A percentile compares a stretch with the other conserved stretches of the same genome.
Evolutionary conservation across 768 basidiomycete genomes (phyloP).

Genomic region (Russula olivacea): DNA sequence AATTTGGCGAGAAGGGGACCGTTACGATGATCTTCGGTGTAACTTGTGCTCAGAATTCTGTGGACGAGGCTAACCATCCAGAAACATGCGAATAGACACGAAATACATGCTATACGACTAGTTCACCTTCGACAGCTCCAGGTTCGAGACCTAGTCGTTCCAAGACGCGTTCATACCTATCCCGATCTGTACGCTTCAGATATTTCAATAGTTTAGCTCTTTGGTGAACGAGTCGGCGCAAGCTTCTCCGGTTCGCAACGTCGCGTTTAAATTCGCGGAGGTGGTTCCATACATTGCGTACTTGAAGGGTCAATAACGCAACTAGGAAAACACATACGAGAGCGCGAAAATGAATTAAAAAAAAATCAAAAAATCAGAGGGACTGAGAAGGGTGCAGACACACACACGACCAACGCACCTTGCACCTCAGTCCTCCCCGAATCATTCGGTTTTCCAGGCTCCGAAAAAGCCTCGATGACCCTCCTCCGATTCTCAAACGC

Average conservation of each 20-base stretch:
- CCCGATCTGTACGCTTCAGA: constrained; percentile 54
- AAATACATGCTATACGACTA: constrained; percentile 55
- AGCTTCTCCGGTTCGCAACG: constrained; percentile 65
- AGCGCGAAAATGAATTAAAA: background rate
- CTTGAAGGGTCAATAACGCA: constrained; percentile 79
- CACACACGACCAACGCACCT: constrained; percentile 47
- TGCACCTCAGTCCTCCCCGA: constrained; percentile 86
- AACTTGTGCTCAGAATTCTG: no score
- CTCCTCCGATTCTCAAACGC: constrained; percentile 80
- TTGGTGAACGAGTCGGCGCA: constrained; percentile 74
- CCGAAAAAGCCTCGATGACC: constrained; percentile 75
- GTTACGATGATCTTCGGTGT: no score
- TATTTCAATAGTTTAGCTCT: constrained; percentile 81
- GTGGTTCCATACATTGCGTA: constrained; percentile 78
- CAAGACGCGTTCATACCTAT: constrained; percentile 70
- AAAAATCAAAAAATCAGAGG: background rate
- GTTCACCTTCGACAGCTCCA: constrained; percentile 82
- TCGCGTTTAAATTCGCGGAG: constrained; percentile 64
- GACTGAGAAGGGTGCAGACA: background rate
- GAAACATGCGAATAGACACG: background rate
- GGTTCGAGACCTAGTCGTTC: constrained; percentile 71
- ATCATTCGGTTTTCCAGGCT: constrained; percentile 58
- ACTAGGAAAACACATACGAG: no score
- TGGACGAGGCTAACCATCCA: no score
- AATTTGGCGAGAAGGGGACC: no score